Evolutionary conservation across 257 asterid genomes (phyloP).

Genomic region (Solanum piurae): DNA sequence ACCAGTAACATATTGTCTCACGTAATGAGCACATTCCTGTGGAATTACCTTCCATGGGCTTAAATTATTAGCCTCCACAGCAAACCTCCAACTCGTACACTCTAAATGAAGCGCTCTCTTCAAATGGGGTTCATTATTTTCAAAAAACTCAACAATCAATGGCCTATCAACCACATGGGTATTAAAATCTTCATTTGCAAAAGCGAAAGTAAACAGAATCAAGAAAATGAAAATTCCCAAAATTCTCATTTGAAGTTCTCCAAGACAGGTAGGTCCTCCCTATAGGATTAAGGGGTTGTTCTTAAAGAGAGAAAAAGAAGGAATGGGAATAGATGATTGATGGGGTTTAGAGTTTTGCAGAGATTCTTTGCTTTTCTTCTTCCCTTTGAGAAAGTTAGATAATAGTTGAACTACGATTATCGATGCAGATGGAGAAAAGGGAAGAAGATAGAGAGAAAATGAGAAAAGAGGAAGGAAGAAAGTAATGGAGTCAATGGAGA

Average conservation of each 20-base stretch:
- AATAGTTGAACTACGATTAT: not conserved
- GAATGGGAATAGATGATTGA: not conserved
- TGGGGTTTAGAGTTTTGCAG: not conserved
- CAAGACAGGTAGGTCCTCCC: not conserved
- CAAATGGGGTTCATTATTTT: conserved; percentile 17
- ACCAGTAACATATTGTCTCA: conserved; percentile 43
- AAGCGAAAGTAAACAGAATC: conserved; percentile 18
- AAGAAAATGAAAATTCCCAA: conserved; percentile 14
- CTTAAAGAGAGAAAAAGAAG: not conserved
- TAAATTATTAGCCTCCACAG: conserved; percentile 72
- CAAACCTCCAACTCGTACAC: conserved; percentile 81
- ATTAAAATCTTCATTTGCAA: conserved; percentile 12
- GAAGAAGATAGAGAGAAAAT: not conserved
- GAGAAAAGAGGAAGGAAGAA: not conserved
- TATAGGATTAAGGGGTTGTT: not conserved
- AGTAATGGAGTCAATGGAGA: not conserved
- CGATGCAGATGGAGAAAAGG: not conserved
- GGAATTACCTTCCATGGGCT: conserved; percentile 68
- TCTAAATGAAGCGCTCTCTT: conserved; percentile 15
- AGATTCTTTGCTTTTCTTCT: not conserved
- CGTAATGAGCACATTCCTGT: conserved; percentile 52
- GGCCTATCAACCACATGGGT: conserved; percentile 10
- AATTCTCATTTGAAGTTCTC: conserved; percentile 13
- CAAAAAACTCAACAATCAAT: conserved; percentile 19
- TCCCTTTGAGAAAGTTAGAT: not conserved